A percentile compares a stretch with the other conserved stretches of the same genome.
Evolutionary conservation across 2,329 filamentous ascomycete genomes (phyloP).

Genomic region (Microdochium paspali): DNA sequence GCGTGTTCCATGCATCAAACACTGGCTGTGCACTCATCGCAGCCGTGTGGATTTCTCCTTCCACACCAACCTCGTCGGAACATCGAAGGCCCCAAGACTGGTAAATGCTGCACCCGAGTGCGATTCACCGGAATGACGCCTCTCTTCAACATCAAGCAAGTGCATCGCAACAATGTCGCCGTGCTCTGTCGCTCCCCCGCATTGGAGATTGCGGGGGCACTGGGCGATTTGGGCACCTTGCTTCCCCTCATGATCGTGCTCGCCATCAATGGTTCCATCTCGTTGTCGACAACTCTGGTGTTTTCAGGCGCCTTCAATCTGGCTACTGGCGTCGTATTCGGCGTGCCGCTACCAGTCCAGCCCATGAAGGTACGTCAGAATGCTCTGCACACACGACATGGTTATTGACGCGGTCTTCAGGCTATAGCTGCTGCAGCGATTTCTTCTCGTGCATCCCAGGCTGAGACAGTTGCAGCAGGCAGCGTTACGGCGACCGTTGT

Average conservation of each 20-base stretch:
- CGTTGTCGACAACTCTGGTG: conserved; percentile 73
- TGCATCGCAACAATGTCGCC: conserved; percentile 36
- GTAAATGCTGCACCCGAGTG: neutral
- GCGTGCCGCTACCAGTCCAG: conserved; percentile 84
- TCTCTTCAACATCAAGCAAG: conserved; percentile 17
- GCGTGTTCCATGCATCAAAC: no score
- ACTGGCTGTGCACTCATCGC: no score
- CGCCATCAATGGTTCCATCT: conserved; percentile 67
- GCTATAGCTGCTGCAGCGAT: conserved; percentile 91
- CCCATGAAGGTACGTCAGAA: conserved; percentile 54
- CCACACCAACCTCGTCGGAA: neutral
- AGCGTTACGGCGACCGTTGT: conserved; percentile 68
- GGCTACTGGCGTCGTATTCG: conserved; percentile 70
- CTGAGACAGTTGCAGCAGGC: conserved; percentile 73
- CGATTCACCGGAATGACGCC: neutral
- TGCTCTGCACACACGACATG: neutral
- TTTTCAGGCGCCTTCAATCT: conserved; percentile 87
- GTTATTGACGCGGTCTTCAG: conserved; percentile 19
- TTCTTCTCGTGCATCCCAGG: conserved; percentile 52
- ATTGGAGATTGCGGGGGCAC: conserved; percentile 77
- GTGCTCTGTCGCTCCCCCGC: conserved; percentile 37
- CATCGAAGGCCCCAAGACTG: neutral
- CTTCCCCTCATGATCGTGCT: conserved; percentile 74
- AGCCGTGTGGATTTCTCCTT: no score
- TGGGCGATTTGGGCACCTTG: conserved; percentile 66